A percentile compares a stretch with the other conserved stretches of the same genome.
phyloP scores from a whole-genome alignment of 306 rosid genomes.

The Glycine tomentella region DNA sequence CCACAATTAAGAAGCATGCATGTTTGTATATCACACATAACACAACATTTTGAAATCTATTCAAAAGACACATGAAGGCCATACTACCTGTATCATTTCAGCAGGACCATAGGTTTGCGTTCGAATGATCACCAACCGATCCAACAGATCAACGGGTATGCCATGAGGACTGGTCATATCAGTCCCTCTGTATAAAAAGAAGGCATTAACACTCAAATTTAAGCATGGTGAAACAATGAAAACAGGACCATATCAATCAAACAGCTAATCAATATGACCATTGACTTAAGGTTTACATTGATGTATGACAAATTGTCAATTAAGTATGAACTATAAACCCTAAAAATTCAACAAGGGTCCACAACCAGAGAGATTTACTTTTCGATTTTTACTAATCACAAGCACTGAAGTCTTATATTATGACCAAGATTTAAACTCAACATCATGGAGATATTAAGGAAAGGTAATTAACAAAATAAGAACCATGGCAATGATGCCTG shows the following conservation, averaged over 20 bases:
- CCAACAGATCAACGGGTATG: conserved; percentile 93
- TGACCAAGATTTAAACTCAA: conserved; percentile 21
- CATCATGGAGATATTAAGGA: neutral
- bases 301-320: neutral
- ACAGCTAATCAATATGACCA: conserved; percentile 16
- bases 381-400: neutral
- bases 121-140: conserved; percentile 86
- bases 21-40: conserved; percentile 30
- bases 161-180: conserved; percentile 99
- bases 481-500: neutral
- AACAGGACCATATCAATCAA: conserved; percentile 31
- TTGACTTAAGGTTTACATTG: neutral
- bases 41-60: neutral
- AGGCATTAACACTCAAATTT: conserved; percentile 40
- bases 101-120: conserved; percentile 87
- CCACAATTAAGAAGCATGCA: conserved; percentile 37
- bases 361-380: neutral
- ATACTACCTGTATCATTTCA: conserved; percentile 87
- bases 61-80: conserved; percentile 4
- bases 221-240: conserved; percentile 6
- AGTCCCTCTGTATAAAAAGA: conserved; percentile 68
- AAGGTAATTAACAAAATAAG: neutral
- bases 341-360: neutral
- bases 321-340: neutral
- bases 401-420: neutral